These are phyloP conservation scores for Fusarium kyushuense DNA, from an alignment of 2,329 filamentous ascomycete genomes.

Conservation along the genomic window DNA sequence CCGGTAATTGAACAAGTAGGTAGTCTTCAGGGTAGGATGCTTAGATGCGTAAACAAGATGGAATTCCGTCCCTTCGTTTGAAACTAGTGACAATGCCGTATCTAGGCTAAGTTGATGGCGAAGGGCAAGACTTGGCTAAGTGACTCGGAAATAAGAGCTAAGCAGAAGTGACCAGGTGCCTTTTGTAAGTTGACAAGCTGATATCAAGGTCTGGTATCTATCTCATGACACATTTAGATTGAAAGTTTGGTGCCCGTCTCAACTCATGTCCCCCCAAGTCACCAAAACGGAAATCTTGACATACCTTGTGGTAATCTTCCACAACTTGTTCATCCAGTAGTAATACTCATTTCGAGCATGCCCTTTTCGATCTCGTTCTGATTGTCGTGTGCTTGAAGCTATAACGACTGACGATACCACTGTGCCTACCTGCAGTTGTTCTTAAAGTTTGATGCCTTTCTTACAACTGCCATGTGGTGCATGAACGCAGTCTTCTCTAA, in stretches of 20 bases:
- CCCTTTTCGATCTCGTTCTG: conserved; percentile 21
- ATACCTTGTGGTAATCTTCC: conserved; percentile 26
- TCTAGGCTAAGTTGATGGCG: neutral
- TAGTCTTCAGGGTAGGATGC: neutral
- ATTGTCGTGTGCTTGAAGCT: conserved; percentile 31
- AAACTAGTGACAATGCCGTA: too few relatives aligned
- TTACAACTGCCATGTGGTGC: conserved; percentile 28
- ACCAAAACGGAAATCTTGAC: conserved; percentile 2
- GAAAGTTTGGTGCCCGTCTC: conserved; percentile 15
- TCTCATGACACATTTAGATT: neutral
- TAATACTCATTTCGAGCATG: conserved; percentile 32
- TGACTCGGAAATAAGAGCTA: neutral
- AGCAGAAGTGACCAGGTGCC: neutral
- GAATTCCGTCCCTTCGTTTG: neutral
- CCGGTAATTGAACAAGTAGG: neutral
- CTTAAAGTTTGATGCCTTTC: conserved; percentile 6
- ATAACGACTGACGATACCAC: conserved; percentile 23
- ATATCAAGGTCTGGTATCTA: neutral
- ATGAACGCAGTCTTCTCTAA: conserved; percentile 10
- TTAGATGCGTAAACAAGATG: neutral
- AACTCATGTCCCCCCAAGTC: conserved; percentile 4
- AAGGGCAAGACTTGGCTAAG: neutral
- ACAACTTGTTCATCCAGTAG: conserved; percentile 24
- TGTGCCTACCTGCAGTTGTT: neutral
- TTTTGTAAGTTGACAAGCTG: conserved; percentile 16